These are phyloP conservation scores for Zychaea mexicana DNA, from an alignment of 371 early-diverging fungal species.

Conservation along the genomic window DNA sequence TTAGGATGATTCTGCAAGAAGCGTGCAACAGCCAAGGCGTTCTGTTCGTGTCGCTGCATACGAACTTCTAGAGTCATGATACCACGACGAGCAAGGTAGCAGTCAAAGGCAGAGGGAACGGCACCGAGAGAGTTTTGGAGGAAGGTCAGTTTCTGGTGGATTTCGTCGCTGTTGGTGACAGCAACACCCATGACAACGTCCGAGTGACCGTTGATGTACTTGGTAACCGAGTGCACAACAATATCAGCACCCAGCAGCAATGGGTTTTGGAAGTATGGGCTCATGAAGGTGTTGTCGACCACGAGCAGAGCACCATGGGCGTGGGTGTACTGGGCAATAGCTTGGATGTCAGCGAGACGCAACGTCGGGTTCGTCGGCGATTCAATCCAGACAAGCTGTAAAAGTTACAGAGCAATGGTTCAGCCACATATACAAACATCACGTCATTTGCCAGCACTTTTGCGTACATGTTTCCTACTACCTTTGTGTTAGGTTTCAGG, in stretches of 20 bases:
- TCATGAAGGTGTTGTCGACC: slow-evolving; percentile 99
- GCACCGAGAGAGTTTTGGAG: slow-evolving; percentile 96
- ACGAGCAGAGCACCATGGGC: slow-evolving; percentile 78
- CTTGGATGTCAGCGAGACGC: slow-evolving; percentile 90
- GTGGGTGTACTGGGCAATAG: slow-evolving; percentile 84
- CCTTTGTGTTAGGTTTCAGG: slow-evolving; percentile 77
- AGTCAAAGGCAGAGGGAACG: slow-evolving; percentile 97
- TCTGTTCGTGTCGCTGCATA: slow-evolving; percentile 89
- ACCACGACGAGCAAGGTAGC: slow-evolving; percentile 94
- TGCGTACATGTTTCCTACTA: slow-evolving; percentile 15
- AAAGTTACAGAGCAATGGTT: background rate
- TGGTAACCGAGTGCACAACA: slow-evolving; percentile 98
- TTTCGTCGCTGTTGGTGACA: slow-evolving; percentile 73
- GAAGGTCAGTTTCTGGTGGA: slow-evolving; percentile 81
- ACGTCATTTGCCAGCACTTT: background rate
- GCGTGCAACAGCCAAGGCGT: slow-evolving; percentile 81
- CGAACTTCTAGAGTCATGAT: slow-evolving; percentile 94
- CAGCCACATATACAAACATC: background rate
- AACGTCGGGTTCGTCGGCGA: slow-evolving; percentile 98
- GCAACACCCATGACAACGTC: slow-evolving; percentile 98
- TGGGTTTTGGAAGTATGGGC: slow-evolving; percentile 96
- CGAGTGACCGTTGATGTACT: slow-evolving; percentile 98
- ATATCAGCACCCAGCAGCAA: slow-evolving; percentile 92
- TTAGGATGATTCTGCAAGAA: slow-evolving; percentile 63
- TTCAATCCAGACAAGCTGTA: slow-evolving; percentile 89